Evolutionary conservation across 2,329 filamentous ascomycete species (phyloP).

Genomic region (Acrocalymma vagum): DNA sequence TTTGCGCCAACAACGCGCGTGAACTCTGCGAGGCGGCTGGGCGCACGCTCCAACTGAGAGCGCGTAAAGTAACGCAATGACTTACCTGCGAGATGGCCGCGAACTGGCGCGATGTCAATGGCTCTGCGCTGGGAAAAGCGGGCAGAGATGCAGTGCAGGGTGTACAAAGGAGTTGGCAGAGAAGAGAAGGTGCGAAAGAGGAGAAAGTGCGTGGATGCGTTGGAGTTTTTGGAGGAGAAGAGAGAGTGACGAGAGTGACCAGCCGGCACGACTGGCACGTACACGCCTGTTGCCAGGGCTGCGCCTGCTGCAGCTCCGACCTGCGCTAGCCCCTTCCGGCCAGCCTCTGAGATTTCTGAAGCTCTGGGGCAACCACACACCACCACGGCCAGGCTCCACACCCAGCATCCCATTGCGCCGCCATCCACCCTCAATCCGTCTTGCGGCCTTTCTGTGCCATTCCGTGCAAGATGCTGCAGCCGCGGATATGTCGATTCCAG

Average conservation of each 20-base stretch:
- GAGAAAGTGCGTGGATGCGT: constrained; percentile 8
- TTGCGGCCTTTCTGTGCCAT: constrained; percentile 22
- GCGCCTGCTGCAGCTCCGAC: constrained; percentile 14
- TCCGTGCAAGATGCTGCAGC: constrained; percentile 67
- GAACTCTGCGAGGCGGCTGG: constrained; percentile 40
- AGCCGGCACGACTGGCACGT: too few relatives aligned
- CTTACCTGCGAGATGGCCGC: constrained; percentile 32
- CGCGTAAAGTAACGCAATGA: constrained; percentile 41
- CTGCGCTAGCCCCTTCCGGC: constrained; percentile 35
- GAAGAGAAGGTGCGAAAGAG: constrained; percentile 20
- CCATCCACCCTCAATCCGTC: constrained; percentile 18
- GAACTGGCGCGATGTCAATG: background rate
- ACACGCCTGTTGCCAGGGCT: constrained; percentile 18
- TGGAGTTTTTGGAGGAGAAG: constrained; percentile 25
- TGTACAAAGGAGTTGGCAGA: background rate
- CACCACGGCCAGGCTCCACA: constrained; percentile 12
- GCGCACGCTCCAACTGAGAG: constrained; percentile 39
- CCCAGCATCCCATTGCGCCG: constrained; percentile 27
- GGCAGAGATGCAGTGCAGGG: constrained; percentile 12
- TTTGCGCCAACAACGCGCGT: constrained; percentile 37
- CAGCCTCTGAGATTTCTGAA: constrained; percentile 38
- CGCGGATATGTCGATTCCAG: constrained; percentile 66
- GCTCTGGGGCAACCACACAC: constrained; percentile 27
- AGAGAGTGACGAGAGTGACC: constrained; percentile 22
- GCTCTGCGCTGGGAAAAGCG: constrained; percentile 2